These are phyloP conservation scores for Vachellia pachyceras DNA, from an alignment of 306 rosid species.

Conservation along the genomic window DNA sequence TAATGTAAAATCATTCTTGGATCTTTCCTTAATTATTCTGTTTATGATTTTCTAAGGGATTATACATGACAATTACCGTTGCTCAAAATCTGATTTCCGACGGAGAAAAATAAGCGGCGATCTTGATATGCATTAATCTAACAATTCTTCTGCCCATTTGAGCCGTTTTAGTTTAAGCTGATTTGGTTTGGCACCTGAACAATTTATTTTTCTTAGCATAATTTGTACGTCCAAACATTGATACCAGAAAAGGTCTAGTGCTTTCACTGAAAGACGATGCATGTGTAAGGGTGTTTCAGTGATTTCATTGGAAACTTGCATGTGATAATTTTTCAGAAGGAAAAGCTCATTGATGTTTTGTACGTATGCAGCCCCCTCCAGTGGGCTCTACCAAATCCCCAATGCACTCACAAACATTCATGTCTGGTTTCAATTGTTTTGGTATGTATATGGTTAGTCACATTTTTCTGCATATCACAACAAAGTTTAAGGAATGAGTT, in stretches of 20 bases:
- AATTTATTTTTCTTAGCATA: neutral
- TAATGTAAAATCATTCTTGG: neutral
- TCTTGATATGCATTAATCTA: neutral
- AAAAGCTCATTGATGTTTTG: neutral
- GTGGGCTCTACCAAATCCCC: too few species aligned
- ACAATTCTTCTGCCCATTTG: neutral
- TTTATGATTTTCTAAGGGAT: neutral
- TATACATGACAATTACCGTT: neutral
- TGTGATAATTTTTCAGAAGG: neutral
- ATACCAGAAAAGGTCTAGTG: neutral
- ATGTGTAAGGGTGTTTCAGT: neutral
- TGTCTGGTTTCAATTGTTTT: neutral
- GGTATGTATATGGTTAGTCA: neutral
- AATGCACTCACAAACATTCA: neutral
- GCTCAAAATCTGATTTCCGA: neutral
- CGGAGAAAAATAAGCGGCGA: neutral
- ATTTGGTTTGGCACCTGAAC: neutral
- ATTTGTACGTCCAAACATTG: neutral
- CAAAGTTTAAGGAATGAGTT: neutral
- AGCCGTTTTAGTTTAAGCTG: neutral
- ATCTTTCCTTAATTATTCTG: neutral
- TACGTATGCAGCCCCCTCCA: neutral
- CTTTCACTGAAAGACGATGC: neutral
- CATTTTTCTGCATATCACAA: neutral
- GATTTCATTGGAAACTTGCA: neutral